Evolutionary conservation across 352 stramenopile species (phyloP).

Genomic region (Globisporangium spinosum): DNA sequence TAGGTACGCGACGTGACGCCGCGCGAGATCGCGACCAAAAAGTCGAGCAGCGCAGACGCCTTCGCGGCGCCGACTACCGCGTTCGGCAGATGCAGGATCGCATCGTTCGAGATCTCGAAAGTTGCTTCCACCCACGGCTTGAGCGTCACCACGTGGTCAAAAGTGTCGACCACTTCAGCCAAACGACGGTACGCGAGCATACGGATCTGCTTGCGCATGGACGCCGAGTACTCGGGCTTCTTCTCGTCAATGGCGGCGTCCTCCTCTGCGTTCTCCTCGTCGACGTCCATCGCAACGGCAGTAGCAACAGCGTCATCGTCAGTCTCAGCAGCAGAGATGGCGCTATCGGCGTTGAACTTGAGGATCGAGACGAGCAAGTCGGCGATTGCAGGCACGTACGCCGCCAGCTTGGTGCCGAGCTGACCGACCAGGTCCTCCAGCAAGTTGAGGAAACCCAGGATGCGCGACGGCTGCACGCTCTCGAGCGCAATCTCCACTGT

Average conservation of each 20-base stretch:
- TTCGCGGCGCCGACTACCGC: constrained; percentile 73
- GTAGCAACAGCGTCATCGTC: constrained; percentile 2
- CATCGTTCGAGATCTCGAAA: constrained; percentile 43
- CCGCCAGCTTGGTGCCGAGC: constrained; percentile 77
- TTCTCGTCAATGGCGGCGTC: constrained; percentile 20
- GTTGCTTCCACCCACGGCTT: constrained; percentile 54
- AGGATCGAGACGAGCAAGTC: constrained; percentile 77
- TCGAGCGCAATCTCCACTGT: constrained; percentile 28
- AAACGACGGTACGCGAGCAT: constrained; percentile 74
- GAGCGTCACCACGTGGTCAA: constrained; percentile 65
- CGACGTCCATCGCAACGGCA: constrained; percentile 21
- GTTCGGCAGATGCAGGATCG: constrained; percentile 65
- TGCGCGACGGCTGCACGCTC: constrained; percentile 63
- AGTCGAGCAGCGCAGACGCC: constrained; percentile 70
- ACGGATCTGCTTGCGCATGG: constrained; percentile 80
- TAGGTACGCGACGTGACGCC: constrained; percentile 35
- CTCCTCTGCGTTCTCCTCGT: constrained; percentile 22
- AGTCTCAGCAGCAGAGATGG: not conserved
- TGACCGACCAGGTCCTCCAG: constrained; percentile 85
- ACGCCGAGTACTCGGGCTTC: constrained; percentile 28
- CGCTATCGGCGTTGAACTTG: constrained; percentile 36
- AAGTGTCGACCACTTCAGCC: constrained; percentile 72
- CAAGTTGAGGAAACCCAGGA: constrained; percentile 89
- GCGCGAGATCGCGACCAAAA: constrained; percentile 61
- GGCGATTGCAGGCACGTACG: constrained; percentile 76